Percentiles rank a stretch among this genome's conserved stretches.
phyloP scores from a whole-genome alignment of 2,329 filamentous ascomycete genomes.

The Aspergillus felis region DNA sequence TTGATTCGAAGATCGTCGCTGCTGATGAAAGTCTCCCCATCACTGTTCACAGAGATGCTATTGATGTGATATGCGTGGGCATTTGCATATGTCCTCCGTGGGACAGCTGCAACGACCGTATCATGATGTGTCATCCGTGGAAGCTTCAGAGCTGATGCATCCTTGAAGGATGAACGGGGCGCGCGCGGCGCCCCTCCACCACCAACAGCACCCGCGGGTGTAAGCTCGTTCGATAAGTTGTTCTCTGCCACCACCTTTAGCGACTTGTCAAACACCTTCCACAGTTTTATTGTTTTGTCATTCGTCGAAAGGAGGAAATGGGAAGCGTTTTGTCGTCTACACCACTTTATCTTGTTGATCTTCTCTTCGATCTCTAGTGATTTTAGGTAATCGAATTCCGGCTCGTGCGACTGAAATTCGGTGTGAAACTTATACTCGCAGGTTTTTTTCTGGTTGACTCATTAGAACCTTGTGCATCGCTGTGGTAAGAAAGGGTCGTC shows the following conservation, averaged over 20 bases:
- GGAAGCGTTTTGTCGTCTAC: constrained; percentile 92
- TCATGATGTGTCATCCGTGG: constrained; percentile 96
- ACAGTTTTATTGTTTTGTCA: constrained; percentile 99
- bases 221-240: constrained; percentile 92
- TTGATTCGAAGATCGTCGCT: constrained; percentile 98
- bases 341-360: constrained; percentile 99
- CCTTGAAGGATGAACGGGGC: constrained; percentile 72
- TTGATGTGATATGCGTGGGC: constrained; percentile 99
- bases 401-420: constrained; percentile 98
- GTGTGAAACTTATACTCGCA: constrained; percentile 99
- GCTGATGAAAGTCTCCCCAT: constrained; percentile 98
- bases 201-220: constrained; percentile 66
- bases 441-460: constrained; percentile 78
- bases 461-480: constrained; percentile 29
- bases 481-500: constrained; percentile 6
- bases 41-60: constrained; percentile 99
- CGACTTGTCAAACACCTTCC: constrained; percentile 99
- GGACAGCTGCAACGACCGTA: constrained; percentile 94
- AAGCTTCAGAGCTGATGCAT: constrained; percentile 79
- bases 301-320: constrained; percentile 98
- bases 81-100: constrained; percentile 93
- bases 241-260: constrained; percentile 98
- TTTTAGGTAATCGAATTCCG: constrained; percentile 98
- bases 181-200: constrained; percentile 74
- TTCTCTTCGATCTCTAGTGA: constrained; percentile 99